Evolutionary conservation across 1,139 yeast species (phyloP).

Genomic region (Candida glucosophila): DNA sequence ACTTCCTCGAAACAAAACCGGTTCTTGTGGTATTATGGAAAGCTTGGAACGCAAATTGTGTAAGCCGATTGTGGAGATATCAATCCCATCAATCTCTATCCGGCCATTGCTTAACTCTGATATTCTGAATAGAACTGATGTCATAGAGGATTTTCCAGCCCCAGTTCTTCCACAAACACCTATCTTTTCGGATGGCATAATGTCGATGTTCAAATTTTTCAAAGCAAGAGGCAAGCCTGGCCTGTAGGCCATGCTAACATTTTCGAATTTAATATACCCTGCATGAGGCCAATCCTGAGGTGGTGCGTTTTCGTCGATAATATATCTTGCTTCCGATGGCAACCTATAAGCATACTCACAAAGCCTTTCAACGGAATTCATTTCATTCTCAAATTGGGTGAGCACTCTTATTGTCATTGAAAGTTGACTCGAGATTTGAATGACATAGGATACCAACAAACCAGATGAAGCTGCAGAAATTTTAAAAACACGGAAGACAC

Average conservation of each 20-base stretch:
- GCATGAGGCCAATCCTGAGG: slow-evolving; percentile 35
- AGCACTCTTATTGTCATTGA: slow-evolving; percentile 41
- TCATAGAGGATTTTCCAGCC: slow-evolving; percentile 68
- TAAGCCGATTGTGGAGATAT: slow-evolving; percentile 48
- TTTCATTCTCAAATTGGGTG: slow-evolving; percentile 70
- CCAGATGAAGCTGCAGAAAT: slow-evolving; percentile 65
- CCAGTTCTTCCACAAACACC: slow-evolving; percentile 81
- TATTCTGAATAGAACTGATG: slow-evolving; percentile 57
- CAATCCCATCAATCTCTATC: slow-evolving; percentile 51
- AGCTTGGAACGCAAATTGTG: slow-evolving; percentile 50
- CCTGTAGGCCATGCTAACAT: slow-evolving; percentile 63
- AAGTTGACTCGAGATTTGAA: slow-evolving; percentile 41
- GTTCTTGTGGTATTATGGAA: slow-evolving; percentile 75
- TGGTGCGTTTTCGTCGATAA: slow-evolving; percentile 46
- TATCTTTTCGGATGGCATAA: slow-evolving; percentile 50
- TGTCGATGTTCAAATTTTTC: slow-evolving; percentile 38
- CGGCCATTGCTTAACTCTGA: slow-evolving; percentile 46
- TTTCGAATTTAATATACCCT: slow-evolving; percentile 45
- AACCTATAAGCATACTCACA: slow-evolving; percentile 51
- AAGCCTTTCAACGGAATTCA: slow-evolving; percentile 82
- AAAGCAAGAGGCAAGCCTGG: slow-evolving; percentile 69
- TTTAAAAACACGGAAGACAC: slow-evolving; percentile 55
- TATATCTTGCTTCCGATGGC: slow-evolving; percentile 33
- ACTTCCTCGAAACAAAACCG: slow-evolving; percentile 61
- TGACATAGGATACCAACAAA: slow-evolving; percentile 53